Percentiles rank a stretch among this genome's conserved stretches.
phyloP scores from a whole-genome alignment of 2,329 filamentous ascomycete species.

The Intubia oerlemansii region DNA sequence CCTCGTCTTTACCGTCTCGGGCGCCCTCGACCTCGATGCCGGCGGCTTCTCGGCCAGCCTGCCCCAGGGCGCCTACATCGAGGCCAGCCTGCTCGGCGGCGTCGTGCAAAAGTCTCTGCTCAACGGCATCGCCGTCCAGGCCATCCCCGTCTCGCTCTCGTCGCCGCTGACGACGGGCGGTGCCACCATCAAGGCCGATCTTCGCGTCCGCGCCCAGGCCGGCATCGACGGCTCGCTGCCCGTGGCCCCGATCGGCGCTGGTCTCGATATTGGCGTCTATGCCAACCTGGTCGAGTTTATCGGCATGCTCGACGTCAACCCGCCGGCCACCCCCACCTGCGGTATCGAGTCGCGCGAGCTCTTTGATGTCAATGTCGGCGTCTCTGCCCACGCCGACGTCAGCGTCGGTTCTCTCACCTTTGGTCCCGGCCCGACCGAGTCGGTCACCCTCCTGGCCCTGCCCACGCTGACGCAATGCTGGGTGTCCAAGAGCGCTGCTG shows the following conservation, averaged over 20 bases:
- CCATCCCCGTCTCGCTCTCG: conserved; percentile 24
- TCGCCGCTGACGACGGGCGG: conserved; percentile 15
- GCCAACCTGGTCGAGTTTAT: conserved; percentile 33
- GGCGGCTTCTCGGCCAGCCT: conserved; percentile 31
- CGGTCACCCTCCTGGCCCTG: conserved; percentile 17
- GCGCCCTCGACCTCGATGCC: conserved; percentile 24
- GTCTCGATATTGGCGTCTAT: conserved; percentile 23
- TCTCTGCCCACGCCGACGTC: conserved; percentile 14
- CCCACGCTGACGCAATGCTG: conserved; percentile 17
- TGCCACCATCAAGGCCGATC: conserved; percentile 23
- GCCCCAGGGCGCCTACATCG: conserved; percentile 20
- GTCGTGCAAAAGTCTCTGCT: conserved; percentile 24
- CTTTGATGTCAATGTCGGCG: conserved; percentile 19
- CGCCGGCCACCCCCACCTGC: conserved; percentile 14
- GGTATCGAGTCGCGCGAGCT: conserved; percentile 15
- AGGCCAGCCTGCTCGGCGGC: conserved; percentile 21
- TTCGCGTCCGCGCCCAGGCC: conserved; percentile 27
- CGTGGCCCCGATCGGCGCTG: conserved; percentile 17
- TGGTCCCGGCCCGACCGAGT: conserved; percentile 18
- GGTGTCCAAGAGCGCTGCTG: too few relatives aligned
- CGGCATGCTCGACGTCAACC: conserved; percentile 16
- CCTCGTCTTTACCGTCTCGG: conserved; percentile 26
- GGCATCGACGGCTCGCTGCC: conserved; percentile 16
- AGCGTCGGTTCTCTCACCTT: conserved; percentile 17
- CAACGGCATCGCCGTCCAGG: conserved; percentile 17